Evolutionary conservation across 805 yeast genomes (phyloP).

Genomic region (Yarrowia hollandica): DNA sequence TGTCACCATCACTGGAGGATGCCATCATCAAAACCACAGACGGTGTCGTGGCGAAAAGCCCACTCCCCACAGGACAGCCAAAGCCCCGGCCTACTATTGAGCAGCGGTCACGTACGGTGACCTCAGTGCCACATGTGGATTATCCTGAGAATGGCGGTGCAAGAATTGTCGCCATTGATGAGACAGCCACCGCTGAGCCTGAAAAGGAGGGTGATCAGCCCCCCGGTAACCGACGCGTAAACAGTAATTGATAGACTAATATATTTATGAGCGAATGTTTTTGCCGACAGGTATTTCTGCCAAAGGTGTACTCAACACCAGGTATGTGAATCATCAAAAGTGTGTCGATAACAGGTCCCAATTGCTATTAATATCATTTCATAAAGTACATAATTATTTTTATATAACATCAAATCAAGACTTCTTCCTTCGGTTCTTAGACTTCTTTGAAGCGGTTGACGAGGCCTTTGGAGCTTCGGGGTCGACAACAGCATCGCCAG

Average conservation of each 20-base stretch:
- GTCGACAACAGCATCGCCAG: background rate
- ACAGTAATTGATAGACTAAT: slow-evolving; percentile 28
- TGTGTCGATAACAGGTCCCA: too few relatives aligned
- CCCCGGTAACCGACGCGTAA: slow-evolving; percentile 16
- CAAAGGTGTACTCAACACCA: too few relatives aligned
- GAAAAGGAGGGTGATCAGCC: slow-evolving; percentile 13
- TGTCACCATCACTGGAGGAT: slow-evolving; percentile 22
- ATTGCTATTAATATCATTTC: background rate
- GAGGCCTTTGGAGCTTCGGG: slow-evolving; percentile 3
- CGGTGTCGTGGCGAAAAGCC: slow-evolving; percentile 11
- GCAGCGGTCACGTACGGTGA: slow-evolving; percentile 26
- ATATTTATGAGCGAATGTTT: slow-evolving; percentile 27
- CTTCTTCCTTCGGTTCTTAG: slow-evolving; percentile 12
- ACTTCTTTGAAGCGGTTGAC: background rate
- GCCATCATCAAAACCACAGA: slow-evolving; percentile 25
- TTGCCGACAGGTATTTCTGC: too few relatives aligned
- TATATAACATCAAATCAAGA: background rate
- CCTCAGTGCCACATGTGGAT: slow-evolving; percentile 22
- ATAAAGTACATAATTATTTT: background rate
- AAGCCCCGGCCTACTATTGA: slow-evolving; percentile 18
- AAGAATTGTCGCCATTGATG: slow-evolving; percentile 12
- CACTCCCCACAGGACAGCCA: background rate
- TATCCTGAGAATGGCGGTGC: slow-evolving; percentile 20
- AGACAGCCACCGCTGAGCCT: background rate
- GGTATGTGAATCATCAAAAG: too few relatives aligned